Conservation (phyloP, 75 land plant genomes). For the Ceratopteris richardii region DNA sequence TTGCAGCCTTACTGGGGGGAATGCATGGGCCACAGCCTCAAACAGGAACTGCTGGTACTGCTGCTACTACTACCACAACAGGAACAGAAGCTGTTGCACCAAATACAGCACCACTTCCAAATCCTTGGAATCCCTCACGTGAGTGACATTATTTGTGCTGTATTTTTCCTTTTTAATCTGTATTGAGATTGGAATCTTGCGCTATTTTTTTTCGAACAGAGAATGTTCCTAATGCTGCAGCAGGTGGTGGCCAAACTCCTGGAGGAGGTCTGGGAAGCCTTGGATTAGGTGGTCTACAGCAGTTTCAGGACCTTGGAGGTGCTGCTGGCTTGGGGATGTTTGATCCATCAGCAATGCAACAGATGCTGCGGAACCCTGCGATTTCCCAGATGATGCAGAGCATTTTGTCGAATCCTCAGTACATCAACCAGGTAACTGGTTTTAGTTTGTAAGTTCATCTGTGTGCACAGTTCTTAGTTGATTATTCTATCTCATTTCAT, state of each 20-base stretch:
- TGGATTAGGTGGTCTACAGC: constrained; percentile 34
- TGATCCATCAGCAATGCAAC: constrained; percentile 51
- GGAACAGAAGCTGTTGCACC: constrained; percentile 50
- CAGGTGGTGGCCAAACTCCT: constrained; percentile 21
- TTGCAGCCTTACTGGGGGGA: constrained; percentile 76
- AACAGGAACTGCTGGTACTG: constrained; percentile 27
- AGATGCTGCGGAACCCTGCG: constrained; percentile 80
- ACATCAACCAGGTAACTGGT: constrained; percentile 67
- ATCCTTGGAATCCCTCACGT: constrained; percentile 75
- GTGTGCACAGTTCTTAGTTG: too few species aligned
- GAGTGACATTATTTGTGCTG: too few species aligned
- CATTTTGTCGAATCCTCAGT: constrained; percentile 72
- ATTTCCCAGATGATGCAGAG: constrained; percentile 76
- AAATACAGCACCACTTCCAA: constrained; percentile 88
- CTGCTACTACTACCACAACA: constrained; percentile 28
- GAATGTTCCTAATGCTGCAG: constrained; percentile 12
- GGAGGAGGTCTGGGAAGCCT: constrained; percentile 26
- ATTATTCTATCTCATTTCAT: too few species aligned
- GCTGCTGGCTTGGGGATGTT: constrained; percentile 29
- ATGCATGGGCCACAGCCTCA: constrained; percentile 26
- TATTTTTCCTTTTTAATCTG: too few species aligned
- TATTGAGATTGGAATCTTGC: too few species aligned
- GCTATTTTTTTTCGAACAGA: constrained; percentile 2
- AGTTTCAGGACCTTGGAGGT: constrained; percentile 42
- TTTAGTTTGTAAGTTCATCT: not conserved